Percentiles rank a stretch among this genome's conserved stretches.
phyloP scores from a whole-genome alignment of 768 basidiomycete species.

The Podaxis sp. region DNA sequence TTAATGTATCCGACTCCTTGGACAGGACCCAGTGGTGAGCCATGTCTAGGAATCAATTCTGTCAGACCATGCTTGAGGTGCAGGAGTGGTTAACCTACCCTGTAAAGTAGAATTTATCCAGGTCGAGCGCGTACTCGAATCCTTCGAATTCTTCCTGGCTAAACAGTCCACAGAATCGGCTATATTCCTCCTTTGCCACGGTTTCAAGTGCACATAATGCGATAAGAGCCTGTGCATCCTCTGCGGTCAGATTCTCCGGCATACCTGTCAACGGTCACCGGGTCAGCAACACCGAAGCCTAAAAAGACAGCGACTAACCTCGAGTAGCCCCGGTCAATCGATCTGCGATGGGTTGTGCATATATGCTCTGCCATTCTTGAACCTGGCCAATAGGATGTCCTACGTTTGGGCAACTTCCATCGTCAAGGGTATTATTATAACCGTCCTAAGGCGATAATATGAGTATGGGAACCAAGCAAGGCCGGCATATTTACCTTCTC shows the following conservation, averaged over 20 bases:
- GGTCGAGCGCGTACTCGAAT: slow-evolving; percentile 69
- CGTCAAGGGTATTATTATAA: slow-evolving; percentile 68
- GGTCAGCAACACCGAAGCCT: background rate
- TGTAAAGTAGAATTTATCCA: slow-evolving; percentile 77
- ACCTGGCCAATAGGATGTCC: slow-evolving; percentile 43
- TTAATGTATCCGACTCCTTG: slow-evolving; percentile 88
- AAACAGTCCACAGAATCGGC: slow-evolving; percentile 78
- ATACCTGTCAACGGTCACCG: background rate
- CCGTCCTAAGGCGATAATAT: background rate
- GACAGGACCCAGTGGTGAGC: slow-evolving; percentile 65
- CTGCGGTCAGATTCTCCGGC: slow-evolving; percentile 47
- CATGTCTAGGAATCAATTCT: slow-evolving; percentile 43
- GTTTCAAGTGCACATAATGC: slow-evolving; percentile 81
- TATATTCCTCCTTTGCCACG: slow-evolving; percentile 45
- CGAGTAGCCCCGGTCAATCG: slow-evolving; percentile 62
- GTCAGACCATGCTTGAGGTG: background rate
- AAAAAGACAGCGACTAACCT: slow-evolving; percentile 27
- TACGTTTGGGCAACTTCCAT: slow-evolving; percentile 60
- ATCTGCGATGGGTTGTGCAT: slow-evolving; percentile 50
- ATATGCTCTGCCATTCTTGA: slow-evolving; percentile 53
- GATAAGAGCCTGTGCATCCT: slow-evolving; percentile 60
- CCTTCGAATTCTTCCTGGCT: slow-evolving; percentile 55
- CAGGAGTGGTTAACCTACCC: slow-evolving; percentile 42
- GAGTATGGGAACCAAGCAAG: background rate
- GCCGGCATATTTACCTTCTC: slow-evolving; percentile 43